These are phyloP conservation scores for Talaromyces sp. DNA, from an alignment of 2,329 filamentous ascomycete species.

Conservation along the genomic window DNA sequence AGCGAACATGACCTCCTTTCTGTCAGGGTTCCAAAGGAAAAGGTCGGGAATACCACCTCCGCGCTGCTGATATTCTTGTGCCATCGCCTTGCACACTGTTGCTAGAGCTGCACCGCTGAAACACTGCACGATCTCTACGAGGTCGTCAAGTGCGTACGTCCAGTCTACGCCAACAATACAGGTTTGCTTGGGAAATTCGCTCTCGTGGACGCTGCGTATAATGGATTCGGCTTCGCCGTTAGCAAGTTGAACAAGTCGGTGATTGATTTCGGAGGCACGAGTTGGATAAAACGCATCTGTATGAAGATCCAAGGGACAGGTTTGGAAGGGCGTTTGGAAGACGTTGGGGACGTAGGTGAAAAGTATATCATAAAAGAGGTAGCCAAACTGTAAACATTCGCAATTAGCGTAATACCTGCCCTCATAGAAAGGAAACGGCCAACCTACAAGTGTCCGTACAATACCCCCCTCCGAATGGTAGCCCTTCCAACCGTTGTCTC, in stretches of 20 bases:
- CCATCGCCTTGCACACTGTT: constrained; percentile 85
- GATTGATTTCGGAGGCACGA: constrained; percentile 84
- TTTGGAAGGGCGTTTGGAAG: constrained; percentile 93
- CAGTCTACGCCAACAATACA: constrained; percentile 91
- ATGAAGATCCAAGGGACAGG: constrained; percentile 84
- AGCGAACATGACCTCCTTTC: constrained; percentile 65
- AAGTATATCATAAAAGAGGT: constrained; percentile 87
- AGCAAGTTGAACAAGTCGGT: constrained; percentile 75
- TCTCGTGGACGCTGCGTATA: constrained; percentile 62
- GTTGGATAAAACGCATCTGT: constrained; percentile 88
- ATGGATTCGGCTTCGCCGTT: constrained; percentile 71
- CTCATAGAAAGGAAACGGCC: neutral
- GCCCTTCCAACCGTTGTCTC: constrained; percentile 80
- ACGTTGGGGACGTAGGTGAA: constrained; percentile 94
- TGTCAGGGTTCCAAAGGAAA: constrained; percentile 69
- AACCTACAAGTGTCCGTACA: constrained; percentile 65
- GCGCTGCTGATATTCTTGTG: constrained; percentile 84
- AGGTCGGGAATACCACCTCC: constrained; percentile 90
- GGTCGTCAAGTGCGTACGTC: constrained; percentile 73
- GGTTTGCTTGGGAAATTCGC: constrained; percentile 65
- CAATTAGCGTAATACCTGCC: neutral
- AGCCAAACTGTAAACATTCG: constrained; percentile 54
- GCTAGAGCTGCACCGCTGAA: constrained; percentile 78
- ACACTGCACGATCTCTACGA: constrained; percentile 71
- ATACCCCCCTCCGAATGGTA: constrained; percentile 92